Evolutionary conservation across 2,329 filamentous ascomycete genomes (phyloP), one percentile per base, ranked within the genome.

Genomic region (Fusarium mundagurra): DNA sequence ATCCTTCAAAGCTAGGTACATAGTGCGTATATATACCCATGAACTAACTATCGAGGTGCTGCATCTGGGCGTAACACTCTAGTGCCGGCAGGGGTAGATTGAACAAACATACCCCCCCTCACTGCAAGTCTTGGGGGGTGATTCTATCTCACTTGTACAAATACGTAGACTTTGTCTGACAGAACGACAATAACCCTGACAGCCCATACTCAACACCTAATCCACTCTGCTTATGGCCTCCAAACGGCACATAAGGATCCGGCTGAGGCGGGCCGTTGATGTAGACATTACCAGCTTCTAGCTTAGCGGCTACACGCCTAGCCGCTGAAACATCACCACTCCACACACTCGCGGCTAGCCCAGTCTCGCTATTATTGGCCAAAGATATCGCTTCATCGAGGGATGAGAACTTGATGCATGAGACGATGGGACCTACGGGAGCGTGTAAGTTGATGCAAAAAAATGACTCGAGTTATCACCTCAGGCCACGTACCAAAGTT

Each of bases 201-300:
- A 64, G 4, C n/a, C 61, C 61, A 31, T 50, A 64, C 44, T 64
- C 61, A 43, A 48, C 44, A 4, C 61, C 61, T 11, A 64, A 33
- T 11, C 61, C 61, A 29, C 61, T 64, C 31, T 61, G 57, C 57
- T 64, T 64, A 31, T 61, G 61, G 2, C 61, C 61, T 6, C 61
- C 61, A 36, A 64, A 64, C 38, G 61, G 61, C 29, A 64, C 61
- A 34, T 43, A 22, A 34, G 61, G 36, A 31, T 60, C 55, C 24
- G 57, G 55, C 20, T 58, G 55, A 18, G 57, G 57, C 31, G 55
- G 61, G 8, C 55, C 55, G 55, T 64, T 64, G 18, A 64, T 64
- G 44, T 61, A 64, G 6, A 64, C 61, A 43, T 61, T 64, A 4
- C 61, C 61, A 8, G n/a, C 54, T 6, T 60, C 55, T 5, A 64